These are phyloP conservation scores for Citrus glauca DNA, from an alignment of 345 rosid genomes.

Conservation along the genomic window DNA sequence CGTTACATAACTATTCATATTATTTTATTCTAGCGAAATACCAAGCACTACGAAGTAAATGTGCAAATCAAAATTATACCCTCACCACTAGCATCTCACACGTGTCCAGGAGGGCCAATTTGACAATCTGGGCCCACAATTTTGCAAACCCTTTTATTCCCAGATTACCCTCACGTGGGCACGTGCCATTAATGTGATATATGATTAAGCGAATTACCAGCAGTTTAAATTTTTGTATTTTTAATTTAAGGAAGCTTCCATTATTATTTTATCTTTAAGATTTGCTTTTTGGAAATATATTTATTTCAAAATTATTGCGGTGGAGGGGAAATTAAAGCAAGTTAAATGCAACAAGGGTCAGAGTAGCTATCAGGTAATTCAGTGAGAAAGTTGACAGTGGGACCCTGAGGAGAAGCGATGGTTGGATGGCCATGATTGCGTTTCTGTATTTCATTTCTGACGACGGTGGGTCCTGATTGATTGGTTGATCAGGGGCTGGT, in stretches of 20 bases:
- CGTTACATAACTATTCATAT: neutral
- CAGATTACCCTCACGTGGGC: neutral
- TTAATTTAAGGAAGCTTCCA: neutral
- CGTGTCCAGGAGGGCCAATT: neutral
- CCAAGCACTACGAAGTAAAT: neutral
- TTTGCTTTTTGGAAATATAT: neutral
- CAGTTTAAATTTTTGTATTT: neutral
- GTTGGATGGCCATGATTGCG: conserved; percentile 13
- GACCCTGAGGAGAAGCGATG: neutral
- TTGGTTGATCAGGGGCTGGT: neutral
- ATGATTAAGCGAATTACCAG: neutral
- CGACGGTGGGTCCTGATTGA: neutral
- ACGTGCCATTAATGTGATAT: neutral
- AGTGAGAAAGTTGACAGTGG: neutral
- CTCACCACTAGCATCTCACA: conserved; percentile 3
- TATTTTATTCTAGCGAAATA: neutral
- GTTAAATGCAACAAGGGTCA: neutral
- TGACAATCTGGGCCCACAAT: neutral
- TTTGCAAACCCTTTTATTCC: neutral
- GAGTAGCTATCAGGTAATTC: neutral
- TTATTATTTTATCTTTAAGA: neutral
- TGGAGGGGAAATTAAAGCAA: neutral
- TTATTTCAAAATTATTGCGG: no score
- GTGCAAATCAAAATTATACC: neutral
- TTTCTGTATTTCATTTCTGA: neutral